Percentiles rank a stretch among this genome's conserved stretches.
Evolutionary conservation across 1,139 yeast genomes (phyloP).

Genomic region (Tardiomyces blankii): DNA sequence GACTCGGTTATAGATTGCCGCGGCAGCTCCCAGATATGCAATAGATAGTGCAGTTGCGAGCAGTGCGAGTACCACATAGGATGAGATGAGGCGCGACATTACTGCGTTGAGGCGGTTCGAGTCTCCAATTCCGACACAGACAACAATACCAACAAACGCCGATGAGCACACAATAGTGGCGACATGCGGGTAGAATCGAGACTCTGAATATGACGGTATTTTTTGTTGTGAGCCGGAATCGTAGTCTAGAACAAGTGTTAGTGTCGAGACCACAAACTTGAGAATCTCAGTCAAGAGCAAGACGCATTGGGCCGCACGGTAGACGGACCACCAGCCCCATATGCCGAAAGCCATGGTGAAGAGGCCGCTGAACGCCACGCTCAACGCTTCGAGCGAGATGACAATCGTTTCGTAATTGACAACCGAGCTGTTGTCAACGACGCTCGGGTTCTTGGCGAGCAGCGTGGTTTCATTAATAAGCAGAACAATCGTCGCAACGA

Average conservation of each 20-base stretch:
- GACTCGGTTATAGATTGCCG: slow-evolving; percentile 6
- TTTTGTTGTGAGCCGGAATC: too few relatives aligned
- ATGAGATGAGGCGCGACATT: slow-evolving; percentile 12
- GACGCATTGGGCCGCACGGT: slow-evolving; percentile 16
- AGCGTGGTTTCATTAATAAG: neutral
- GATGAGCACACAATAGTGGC: slow-evolving; percentile 9
- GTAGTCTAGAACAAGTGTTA: slow-evolving; percentile 9
- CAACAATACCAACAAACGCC: slow-evolving; percentile 17
- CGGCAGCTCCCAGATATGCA: slow-evolving; percentile 14
- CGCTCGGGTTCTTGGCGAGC: neutral
- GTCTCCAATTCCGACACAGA: slow-evolving; percentile 16
- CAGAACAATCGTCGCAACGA: slow-evolving; percentile 2
- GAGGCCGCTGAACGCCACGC: slow-evolving; percentile 8
- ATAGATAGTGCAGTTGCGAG: slow-evolving; percentile 10
- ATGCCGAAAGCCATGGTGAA: slow-evolving; percentile 11
- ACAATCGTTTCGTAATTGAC: slow-evolving; percentile 1
- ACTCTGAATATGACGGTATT: slow-evolving; percentile 1
- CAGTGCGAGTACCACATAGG: slow-evolving; percentile 12
- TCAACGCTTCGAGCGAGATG: slow-evolving; percentile 8
- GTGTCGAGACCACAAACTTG: slow-evolving; percentile 13
- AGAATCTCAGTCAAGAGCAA: slow-evolving; percentile 15
- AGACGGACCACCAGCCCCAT: slow-evolving; percentile 15
- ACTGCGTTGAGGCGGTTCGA: slow-evolving; percentile 17
- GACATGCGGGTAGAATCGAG: slow-evolving; percentile 3
- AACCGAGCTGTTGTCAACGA: neutral